Percentiles rank a stretch among this genome's conserved stretches.
Evolutionary conservation across 371 early-diverging fungal species (phyloP).

Genomic region (Rhizomucor miehei): DNA sequence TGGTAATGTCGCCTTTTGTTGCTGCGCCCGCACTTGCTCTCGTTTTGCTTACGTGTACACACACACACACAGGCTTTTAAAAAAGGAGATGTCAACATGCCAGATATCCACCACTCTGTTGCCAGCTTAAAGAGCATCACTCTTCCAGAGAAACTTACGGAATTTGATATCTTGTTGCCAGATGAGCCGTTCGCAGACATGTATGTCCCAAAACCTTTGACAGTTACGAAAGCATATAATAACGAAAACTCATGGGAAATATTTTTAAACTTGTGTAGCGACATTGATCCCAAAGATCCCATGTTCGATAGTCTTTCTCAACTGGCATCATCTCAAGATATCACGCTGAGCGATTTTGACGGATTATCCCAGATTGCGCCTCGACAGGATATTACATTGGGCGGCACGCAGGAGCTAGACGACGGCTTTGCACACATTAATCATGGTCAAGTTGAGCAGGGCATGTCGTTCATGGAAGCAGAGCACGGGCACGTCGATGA

Average conservation of each 20-base stretch:
- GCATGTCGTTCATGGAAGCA: conserved; percentile 4
- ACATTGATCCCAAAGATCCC: conserved; percentile 20
- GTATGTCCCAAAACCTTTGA: too few species aligned
- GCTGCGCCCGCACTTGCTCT: background rate
- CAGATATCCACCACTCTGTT: conserved; percentile 65
- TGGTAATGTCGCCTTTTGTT: conserved; percentile 49
- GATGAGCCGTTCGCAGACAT: conserved; percentile 59
- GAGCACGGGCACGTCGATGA: conserved; percentile 23
- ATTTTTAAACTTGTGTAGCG: conserved; percentile 7
- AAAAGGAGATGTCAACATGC: conserved; percentile 85
- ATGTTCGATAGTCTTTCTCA: conserved; percentile 31
- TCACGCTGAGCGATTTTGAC: conserved; percentile 22
- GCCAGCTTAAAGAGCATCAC: conserved; percentile 85
- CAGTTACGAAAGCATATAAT: too few species aligned
- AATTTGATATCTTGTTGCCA: conserved; percentile 87
- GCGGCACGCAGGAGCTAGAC: background rate
- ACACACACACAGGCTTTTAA: conserved; percentile 73
- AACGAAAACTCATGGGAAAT: too few species aligned
- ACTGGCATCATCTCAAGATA: conserved; percentile 16
- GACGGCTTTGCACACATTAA: background rate
- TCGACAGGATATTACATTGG: too few species aligned
- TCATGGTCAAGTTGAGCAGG: too few species aligned
- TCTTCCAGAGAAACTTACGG: conserved; percentile 80
- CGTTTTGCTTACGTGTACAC: background rate
- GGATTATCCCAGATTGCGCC: too few species aligned